Evolutionary conservation across 2,329 filamentous ascomycete genomes (phyloP).

Genomic region (Arachnopeziza araneosa): DNA sequence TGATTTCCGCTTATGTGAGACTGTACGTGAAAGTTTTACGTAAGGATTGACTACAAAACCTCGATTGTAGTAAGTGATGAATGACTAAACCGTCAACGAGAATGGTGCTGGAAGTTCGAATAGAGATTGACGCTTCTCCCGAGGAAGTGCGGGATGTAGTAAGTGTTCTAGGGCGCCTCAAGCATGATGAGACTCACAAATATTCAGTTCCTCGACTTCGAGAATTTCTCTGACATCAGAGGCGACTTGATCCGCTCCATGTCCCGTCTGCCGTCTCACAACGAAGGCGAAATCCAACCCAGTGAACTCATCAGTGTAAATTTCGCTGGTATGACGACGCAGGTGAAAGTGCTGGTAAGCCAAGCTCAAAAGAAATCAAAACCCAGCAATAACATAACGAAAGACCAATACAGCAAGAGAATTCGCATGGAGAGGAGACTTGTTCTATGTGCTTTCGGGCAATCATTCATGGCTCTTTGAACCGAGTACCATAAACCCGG

Average conservation of each 20-base stretch:
- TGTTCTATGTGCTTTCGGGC: conserved; percentile 17
- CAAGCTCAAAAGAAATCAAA: background rate
- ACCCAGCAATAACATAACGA: background rate
- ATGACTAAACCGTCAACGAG: conserved; percentile 21
- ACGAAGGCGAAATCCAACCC: conserved; percentile 2
- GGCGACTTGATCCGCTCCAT: conserved; percentile 2
- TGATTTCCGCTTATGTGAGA: background rate
- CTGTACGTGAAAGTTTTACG: background rate
- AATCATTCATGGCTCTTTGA: conserved; percentile 20
- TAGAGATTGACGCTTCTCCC: conserved; percentile 12
- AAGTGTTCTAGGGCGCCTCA: background rate
- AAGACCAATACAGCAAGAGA: conserved; percentile 14
- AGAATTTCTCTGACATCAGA: conserved; percentile 5
- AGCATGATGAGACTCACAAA: background rate
- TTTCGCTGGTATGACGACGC: conserved; percentile 4
- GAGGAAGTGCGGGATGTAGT: conserved; percentile 11
- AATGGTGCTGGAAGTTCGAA: conserved; percentile 34
- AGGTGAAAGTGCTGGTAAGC: conserved; percentile 5
- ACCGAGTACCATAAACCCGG: conserved; percentile 17
- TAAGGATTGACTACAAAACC: background rate
- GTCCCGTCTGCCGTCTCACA: background rate
- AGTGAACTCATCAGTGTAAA: conserved; percentile 5
- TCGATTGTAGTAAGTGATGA: background rate
- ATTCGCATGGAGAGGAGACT: conserved; percentile 19
- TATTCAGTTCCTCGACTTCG: conserved; percentile 11